Conservation (phyloP, 257 asterid genomes). For the Rhazya stricta region DNA sequence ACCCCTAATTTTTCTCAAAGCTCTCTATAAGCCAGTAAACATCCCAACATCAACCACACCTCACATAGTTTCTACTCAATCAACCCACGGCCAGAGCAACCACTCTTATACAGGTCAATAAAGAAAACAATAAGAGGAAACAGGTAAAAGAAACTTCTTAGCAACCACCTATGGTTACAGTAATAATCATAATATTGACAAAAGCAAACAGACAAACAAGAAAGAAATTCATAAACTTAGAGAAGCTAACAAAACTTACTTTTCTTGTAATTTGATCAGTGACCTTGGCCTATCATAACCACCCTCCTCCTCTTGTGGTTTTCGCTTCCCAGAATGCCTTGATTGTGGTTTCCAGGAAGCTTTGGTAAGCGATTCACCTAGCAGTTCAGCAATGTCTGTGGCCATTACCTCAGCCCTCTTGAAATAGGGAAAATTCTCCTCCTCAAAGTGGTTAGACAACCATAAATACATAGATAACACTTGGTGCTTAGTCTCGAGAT, state of each 20-base stretch:
- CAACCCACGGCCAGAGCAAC: neutral
- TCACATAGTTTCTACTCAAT: neutral
- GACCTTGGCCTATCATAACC: conserved; percentile 67
- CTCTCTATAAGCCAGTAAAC: conserved; percentile 5
- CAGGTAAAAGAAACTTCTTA: neutral
- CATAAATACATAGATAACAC: conserved; percentile 88
- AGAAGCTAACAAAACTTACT: conserved; percentile 37
- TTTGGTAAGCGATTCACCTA: conserved; percentile 69
- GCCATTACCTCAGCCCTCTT: conserved; percentile 87
- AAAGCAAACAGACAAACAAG: neutral
- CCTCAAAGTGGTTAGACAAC: conserved; percentile 83
- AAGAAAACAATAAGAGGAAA: neutral
- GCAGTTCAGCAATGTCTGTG: conserved; percentile 65
- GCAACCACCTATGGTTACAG: neutral
- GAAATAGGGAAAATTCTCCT: conserved; percentile 64
- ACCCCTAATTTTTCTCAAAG: neutral
- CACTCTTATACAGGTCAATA: neutral
- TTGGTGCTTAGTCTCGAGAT: conserved; percentile 91
- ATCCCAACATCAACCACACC: neutral
- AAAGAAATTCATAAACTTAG: neutral
- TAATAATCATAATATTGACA: neutral
- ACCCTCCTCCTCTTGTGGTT: conserved; percentile 39
- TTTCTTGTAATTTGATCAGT: conserved; percentile 35
- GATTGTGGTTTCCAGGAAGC: conserved; percentile 87
- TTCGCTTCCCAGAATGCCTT: conserved; percentile 45